A percentile compares a stretch with the other conserved stretches of the same genome.
Conservation (phyloP, 768 basidiomycete genomes). For the Serpula lacrymans region DNA sequence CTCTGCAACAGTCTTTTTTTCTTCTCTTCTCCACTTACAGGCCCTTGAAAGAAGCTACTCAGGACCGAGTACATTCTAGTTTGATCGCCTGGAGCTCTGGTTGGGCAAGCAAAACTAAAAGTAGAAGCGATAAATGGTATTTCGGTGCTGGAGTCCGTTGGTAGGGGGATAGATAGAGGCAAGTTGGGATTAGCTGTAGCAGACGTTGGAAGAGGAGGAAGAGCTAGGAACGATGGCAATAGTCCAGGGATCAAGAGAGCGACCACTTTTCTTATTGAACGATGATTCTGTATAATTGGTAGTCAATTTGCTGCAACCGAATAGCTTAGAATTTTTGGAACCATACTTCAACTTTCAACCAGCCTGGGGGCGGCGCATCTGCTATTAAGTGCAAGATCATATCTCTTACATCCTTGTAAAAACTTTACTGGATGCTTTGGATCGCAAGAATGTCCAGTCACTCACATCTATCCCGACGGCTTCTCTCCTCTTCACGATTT, state of each 20-base stretch:
- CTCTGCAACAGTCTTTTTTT: constrained; percentile 53
- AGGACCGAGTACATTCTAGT: constrained; percentile 84
- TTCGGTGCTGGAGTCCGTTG: constrained; percentile 28
- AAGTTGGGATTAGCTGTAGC: constrained; percentile 56
- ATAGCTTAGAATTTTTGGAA: background rate
- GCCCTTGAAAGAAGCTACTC: constrained; percentile 76
- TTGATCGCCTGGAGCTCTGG: constrained; percentile 87
- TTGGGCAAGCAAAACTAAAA: constrained; percentile 93
- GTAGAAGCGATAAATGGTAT: constrained; percentile 70
- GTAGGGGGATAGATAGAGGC: constrained; percentile 46
- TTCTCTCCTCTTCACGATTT: constrained; percentile 69
- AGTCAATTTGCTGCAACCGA: constrained; percentile 2
- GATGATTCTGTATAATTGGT: constrained; percentile 54
- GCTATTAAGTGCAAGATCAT: constrained; percentile 78
- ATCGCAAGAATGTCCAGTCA: constrained; percentile 12
- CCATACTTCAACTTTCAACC: constrained; percentile 81
- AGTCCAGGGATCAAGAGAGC: constrained; percentile 84
- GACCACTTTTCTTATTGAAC: constrained; percentile 74
- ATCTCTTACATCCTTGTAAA: constrained; percentile 91
- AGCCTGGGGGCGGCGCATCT: constrained; percentile 80
- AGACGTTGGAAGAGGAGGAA: constrained; percentile 69
- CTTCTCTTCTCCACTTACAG: constrained; percentile 78
- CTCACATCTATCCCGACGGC: constrained; percentile 81
- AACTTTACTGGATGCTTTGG: too few species aligned
- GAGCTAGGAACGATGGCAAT: constrained; percentile 64